Base-by-base conservation (phyloP, 345 rosid genomes). In the Hevea brasiliensis region DNA sequence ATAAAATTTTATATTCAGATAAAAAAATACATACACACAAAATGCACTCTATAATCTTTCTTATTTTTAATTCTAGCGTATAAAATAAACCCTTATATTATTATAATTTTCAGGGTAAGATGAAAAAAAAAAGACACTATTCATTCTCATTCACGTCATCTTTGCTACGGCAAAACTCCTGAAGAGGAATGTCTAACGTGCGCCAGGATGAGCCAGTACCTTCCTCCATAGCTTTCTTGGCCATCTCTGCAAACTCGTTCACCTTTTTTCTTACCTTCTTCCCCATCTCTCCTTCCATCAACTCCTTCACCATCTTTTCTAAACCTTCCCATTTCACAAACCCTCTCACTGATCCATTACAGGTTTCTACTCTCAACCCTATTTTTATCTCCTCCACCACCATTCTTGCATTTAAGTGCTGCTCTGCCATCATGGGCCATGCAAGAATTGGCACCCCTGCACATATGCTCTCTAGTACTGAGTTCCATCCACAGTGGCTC, bases 401-500 rank as follows among this genome's bases (percentile, higher is more conserved):
- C 87, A 88, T 65, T 72, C 81, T 88, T 0, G 93, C 89, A 42
- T 90, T 94, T 65, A 89, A 59, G 0, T 86, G 90, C 77, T 93
- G 96, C 21, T 91, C 97, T 0, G 92, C 98, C 87, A 85, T 83
- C 92, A 87, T 76, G 0, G 97, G 92, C 97, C 94, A 89, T 21
- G 89, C 91, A 8, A 93, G 80, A 35, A 93, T 81, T 0, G 94
- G 98, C 20, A 94, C 89, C 2, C 87, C 94, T 0, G 84, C 85
- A 32, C 90, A 80, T 72, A 94, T 78, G 76, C 92, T 87, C 76
- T 94, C 97, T 68, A 84, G 55, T 0, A 79, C 81, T 4, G 98
- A 94, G 67, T 91, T 94, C 98, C 97, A 91, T 7, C 97, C 98
- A 44, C 97, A 93, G 47, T 93, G 98, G 51, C 92, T 91, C 69